Evolutionary conservation across 768 basidiomycete species (phyloP), one percentile per base, ranked within the genome.

Genomic region (Arthromyces matolae): DNA sequence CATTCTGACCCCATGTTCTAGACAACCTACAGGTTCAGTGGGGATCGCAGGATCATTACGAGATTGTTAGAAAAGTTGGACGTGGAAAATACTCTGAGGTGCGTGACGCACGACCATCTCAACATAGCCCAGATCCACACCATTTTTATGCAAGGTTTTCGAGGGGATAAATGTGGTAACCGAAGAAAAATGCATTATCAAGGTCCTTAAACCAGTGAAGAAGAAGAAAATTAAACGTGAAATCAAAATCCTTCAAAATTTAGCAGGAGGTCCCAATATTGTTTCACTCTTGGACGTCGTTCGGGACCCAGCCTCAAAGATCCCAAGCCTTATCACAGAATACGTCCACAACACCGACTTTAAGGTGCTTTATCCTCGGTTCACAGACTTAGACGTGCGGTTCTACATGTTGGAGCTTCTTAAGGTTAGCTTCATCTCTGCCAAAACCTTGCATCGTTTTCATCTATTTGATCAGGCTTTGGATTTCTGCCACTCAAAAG

Each of bases 141-240:
- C 23, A 51, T 34, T 45, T 43, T 23, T 49, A 31, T 32, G 4
- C 59, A 23, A 91, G 89, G 89, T 92, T 50, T 95, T 95, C 58
- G 93, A 95, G 68, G 93, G 93, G 6, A 82, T 95, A 61, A 90
- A 94, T 64, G 83, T 93, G 51, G 82, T 88, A 42, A 87, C 85
- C 51, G 89, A 92, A 59, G 88, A 90, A 69, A 94, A 94, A 70
- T 94, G 93, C 66, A 95, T 95, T 68, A 93, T 98, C 73, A 98
- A 98, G 68, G 95, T 98, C 25, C 78, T 98, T 57, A 98, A 98
- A 68, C 95, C 95, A 0, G 94, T 98, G 32, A 98, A 98, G 80
- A 97, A 98, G 83, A 98, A 98, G 82, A 98, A 98, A 73, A 97
- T 97, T 71, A 97, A 97, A 73, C 80, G 95, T 54, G 95, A 98